These are phyloP conservation scores for Mycena belliarum DNA, from an alignment of 768 basidiomycete genomes.

Conservation along the genomic window DNA sequence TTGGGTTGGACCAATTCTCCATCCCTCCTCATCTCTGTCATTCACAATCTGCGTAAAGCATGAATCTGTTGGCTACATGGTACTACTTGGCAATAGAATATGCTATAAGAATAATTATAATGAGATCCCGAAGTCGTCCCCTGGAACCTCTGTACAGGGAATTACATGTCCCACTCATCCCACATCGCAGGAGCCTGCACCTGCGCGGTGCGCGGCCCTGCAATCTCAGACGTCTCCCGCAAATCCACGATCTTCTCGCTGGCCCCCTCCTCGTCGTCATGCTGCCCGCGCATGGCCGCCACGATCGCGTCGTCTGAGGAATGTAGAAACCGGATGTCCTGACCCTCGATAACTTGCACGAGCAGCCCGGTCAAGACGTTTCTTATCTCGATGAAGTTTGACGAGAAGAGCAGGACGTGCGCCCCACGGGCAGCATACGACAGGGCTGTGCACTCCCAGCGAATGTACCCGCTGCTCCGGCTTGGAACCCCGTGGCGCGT, in stretches of 20 bases:
- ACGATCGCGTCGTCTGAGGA: constrained; percentile 53
- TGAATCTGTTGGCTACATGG: background rate
- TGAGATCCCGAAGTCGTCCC: background rate
- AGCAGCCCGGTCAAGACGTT: constrained; percentile 62
- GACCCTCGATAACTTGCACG: constrained; percentile 80
- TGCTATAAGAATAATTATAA: constrained; percentile 3
- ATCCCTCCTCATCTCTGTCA: too few species aligned
- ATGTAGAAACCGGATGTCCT: constrained; percentile 68
- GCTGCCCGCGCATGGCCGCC: constrained; percentile 62
- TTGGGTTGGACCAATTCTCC: too few species aligned
- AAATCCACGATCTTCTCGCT: constrained; percentile 71
- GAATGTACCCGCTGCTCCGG: constrained; percentile 63
- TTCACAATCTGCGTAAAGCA: too few species aligned
- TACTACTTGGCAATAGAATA: constrained; percentile 8
- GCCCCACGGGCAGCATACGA: constrained; percentile 62
- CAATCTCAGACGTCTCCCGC: constrained; percentile 64
- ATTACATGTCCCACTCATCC: constrained; percentile 77
- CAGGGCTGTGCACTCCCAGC: constrained; percentile 74
- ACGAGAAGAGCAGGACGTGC: constrained; percentile 72
- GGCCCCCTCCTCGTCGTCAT: constrained; percentile 55
- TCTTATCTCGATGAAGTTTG: constrained; percentile 76
- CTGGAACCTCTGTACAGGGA: background rate
- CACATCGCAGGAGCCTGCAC: constrained; percentile 43
- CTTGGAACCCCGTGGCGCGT: constrained; percentile 66
- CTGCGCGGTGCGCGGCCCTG: constrained; percentile 31